phyloP scores from a whole-genome alignment of 23 red algal species.

The Chondrus crispus region DNA sequence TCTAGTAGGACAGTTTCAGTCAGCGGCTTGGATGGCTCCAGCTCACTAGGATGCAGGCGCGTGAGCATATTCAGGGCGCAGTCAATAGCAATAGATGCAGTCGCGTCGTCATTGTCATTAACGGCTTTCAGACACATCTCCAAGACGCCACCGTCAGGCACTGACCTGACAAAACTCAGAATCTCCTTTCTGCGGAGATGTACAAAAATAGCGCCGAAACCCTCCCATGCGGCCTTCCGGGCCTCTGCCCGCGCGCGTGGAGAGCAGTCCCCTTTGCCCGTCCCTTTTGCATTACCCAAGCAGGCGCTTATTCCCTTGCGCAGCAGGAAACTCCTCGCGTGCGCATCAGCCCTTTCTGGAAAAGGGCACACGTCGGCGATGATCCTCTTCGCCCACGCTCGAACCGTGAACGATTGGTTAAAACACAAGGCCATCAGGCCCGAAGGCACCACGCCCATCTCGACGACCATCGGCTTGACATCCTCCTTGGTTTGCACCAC shows the following conservation, averaged over 20 bases:
- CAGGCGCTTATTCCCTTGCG: too few relatives aligned
- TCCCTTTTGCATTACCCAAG: background rate
- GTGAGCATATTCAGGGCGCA: background rate
- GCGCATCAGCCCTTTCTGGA: background rate
- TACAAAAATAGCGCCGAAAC: background rate
- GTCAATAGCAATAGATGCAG: background rate
- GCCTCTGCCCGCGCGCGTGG: background rate
- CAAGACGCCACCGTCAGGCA: background rate
- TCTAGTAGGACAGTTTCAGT: too few relatives aligned
- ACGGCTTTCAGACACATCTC: background rate
- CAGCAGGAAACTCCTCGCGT: background rate
- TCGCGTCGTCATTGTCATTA: background rate
- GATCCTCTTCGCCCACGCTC: slow-evolving; percentile 29
- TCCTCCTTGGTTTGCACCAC: slow-evolving; percentile 18
- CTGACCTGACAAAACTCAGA: background rate
- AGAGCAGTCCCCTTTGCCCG: background rate
- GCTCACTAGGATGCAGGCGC: background rate
- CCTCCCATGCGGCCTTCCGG: background rate
- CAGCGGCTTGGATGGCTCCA: background rate
- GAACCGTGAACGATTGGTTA: slow-evolving; percentile 1
- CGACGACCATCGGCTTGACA: slow-evolving; percentile 3
- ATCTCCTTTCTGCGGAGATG: background rate
- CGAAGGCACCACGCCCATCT: slow-evolving; percentile 3
- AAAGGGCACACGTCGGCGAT: background rate
- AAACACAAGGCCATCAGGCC: slow-evolving; percentile 41